Conservation (phyloP, 202 grass and related monocot species). For the Sporobolus alterniflorus region DNA sequence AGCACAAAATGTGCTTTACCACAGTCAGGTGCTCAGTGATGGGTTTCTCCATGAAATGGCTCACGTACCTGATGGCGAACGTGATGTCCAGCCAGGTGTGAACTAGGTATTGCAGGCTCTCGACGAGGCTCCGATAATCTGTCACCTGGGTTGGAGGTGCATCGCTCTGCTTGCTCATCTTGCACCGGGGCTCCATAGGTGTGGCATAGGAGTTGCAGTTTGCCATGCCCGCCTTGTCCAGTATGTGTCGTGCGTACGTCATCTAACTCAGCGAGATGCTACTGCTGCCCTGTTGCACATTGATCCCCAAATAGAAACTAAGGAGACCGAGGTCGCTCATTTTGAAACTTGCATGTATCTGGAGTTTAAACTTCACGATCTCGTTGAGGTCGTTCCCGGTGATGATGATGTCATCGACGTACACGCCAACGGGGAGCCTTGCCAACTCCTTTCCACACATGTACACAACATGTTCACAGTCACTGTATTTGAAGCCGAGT, state of each 20-base stretch:
- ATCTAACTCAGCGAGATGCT: not conserved
- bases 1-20: not conserved
- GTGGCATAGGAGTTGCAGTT: rapidly evolving
- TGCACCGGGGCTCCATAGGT: not conserved
- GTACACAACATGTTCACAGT: not conserved
- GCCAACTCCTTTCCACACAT: rapidly evolving
- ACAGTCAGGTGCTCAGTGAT: no score
- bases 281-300: rapidly evolving
- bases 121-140: not conserved
- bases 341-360: not conserved
- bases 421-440: not conserved
- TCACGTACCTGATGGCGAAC: not conserved
- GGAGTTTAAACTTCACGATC: not conserved
- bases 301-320: not conserved
- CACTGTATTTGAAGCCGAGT: not conserved
- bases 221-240: not conserved
- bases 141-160: not conserved
- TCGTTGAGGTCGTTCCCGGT: not conserved
- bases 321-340: not conserved
- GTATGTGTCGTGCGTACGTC: not conserved
- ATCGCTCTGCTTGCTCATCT: not conserved
- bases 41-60: no score
- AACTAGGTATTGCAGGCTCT: not conserved
- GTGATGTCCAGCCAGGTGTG: not conserved
- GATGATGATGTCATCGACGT: not conserved